phyloP scores from a whole-genome alignment of 345 rosid species.

The Camelina laxa region DNA sequence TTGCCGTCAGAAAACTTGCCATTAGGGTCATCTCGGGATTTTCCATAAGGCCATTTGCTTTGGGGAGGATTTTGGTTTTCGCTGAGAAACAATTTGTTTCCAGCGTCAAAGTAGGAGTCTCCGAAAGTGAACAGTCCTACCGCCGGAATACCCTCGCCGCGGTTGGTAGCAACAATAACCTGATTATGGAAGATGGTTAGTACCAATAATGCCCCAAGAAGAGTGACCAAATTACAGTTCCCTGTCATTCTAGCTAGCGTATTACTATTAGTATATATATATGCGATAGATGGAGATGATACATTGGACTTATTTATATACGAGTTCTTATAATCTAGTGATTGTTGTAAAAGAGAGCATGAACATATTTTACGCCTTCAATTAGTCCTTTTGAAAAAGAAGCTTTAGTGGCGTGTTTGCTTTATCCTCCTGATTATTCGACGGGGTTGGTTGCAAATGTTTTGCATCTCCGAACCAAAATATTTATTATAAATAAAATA shows the following conservation, averaged over 20 bases:
- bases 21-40: conserved; percentile 37
- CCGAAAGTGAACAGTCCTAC: conserved; percentile 36
- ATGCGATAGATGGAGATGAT: background rate
- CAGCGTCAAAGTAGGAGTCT: conserved; percentile 38
- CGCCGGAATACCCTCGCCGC: background rate
- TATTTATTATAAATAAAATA: background rate
- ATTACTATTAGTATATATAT: conserved; percentile 1
- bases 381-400: background rate
- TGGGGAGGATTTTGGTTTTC: background rate
- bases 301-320: background rate
- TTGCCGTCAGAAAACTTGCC: conserved; percentile 47
- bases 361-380: background rate
- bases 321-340: background rate
- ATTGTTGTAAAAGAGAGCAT: background rate
- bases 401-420: background rate
- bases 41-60: conserved; percentile 46
- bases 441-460: background rate
- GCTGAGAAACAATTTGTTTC: conserved; percentile 32
- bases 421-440: conserved; percentile 1
- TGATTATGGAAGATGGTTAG: conserved; percentile 9
- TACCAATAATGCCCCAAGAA: conserved; percentile 7
- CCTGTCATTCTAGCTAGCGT: conserved; percentile 19
- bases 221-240: conserved; percentile 8
- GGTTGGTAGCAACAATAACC: conserved; percentile 1
- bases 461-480: background rate